Percentiles rank a stretch among this genome's conserved stretches.
Conservation (phyloP, 768 basidiomycete genomes). For the Ephemerocybe angulata region DNA sequence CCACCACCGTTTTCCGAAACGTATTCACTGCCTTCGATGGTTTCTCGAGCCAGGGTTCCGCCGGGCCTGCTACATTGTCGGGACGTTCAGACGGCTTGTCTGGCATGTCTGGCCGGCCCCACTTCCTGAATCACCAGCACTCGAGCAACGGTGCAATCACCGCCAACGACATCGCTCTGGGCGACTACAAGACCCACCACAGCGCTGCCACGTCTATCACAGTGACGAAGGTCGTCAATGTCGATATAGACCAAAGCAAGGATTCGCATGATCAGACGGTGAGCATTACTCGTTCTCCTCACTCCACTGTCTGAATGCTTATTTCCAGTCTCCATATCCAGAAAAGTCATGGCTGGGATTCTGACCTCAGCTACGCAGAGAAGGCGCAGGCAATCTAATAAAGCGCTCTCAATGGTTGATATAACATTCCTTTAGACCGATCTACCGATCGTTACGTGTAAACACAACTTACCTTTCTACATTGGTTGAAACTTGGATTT, state of each 20-base stretch:
- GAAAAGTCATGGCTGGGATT: too few species aligned
- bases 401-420: too few species aligned
- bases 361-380: too few species aligned
- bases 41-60: slow-evolving; percentile 21
- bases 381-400: too few species aligned
- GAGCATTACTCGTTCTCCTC: not conserved
- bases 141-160: not conserved
- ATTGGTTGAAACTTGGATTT: too few species aligned
- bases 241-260: slow-evolving; percentile 16
- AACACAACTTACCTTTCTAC: too few species aligned
- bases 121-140: slow-evolving; percentile 7
- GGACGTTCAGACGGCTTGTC: not conserved
- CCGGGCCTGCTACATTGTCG: not conserved
- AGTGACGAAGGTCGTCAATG: slow-evolving; percentile 19
- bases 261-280: slow-evolving; percentile 2
- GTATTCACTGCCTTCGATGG: slow-evolving; percentile 30
- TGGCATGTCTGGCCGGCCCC: slow-evolving; percentile 1
- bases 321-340: too few species aligned
- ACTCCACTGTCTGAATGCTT: not conserved
- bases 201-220: slow-evolving; percentile 10
- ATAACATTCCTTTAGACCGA: too few species aligned
- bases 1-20: slow-evolving; percentile 34
- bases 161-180: slow-evolving; percentile 19
- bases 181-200: slow-evolving; percentile 17
- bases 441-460: too few species aligned